Conservation (phyloP, 106 monocot genomes). For the Platanthera guangdongensis region DNA sequence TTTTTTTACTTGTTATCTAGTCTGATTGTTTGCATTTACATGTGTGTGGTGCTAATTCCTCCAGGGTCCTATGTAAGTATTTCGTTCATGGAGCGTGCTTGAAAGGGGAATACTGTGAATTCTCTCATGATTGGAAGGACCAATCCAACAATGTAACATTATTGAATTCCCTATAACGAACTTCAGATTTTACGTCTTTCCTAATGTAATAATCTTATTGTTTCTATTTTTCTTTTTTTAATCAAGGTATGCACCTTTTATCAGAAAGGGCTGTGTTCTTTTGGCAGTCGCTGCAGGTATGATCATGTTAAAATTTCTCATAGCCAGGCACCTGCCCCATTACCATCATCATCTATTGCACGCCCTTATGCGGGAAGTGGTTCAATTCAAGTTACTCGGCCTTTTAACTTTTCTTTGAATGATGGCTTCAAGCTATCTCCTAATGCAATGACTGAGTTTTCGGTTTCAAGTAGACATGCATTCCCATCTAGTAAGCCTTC, state of each 20-base stretch:
- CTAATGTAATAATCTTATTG: not conserved
- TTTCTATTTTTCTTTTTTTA: not conserved
- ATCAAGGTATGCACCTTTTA: constrained; percentile 88
- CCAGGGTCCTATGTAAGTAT: constrained; percentile 88
- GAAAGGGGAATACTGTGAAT: constrained; percentile 92
- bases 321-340: constrained; percentile 20
- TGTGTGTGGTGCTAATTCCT: constrained; percentile 9
- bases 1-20: not conserved
- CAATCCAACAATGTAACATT: constrained; percentile 70
- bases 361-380: constrained; percentile 8
- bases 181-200: constrained; percentile 4
- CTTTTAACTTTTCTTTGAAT: constrained; percentile 12
- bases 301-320: constrained; percentile 78
- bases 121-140: constrained; percentile 94
- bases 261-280: constrained; percentile 91
- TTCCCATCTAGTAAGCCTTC: constrained; percentile 20
- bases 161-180: not conserved
- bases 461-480: constrained; percentile 18
- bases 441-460: constrained; percentile 10
- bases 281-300: constrained; percentile 87
- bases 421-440: constrained; percentile 13
- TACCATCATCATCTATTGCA: constrained; percentile 28
- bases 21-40: not conserved
- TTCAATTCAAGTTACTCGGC: constrained; percentile 16
- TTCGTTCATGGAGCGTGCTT: constrained; percentile 85